Evolutionary conservation across 345 rosid species (phyloP), one percentile per base, ranked within the genome.

Genomic region (Camelina sativa): DNA sequence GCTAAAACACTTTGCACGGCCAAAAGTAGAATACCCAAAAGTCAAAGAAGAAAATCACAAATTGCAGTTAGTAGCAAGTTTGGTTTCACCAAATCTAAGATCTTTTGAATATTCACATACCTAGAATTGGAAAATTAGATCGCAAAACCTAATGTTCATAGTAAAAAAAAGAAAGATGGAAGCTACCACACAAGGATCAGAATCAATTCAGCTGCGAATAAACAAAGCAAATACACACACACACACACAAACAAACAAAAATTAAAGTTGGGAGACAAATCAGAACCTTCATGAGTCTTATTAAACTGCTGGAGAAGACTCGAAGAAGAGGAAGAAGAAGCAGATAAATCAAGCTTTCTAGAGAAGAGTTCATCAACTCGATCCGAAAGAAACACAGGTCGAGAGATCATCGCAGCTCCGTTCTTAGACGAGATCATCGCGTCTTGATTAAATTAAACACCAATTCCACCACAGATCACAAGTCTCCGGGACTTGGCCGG

Each of bases 361-460:
- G 72, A 75, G 43, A 72, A 73, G 15, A 65, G 75, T 20, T 83
- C 90, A 44, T 82, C 86, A 13, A 72, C 78, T 20, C 82, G 85
- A 82, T 78, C 90, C 73, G 82, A 69, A 15, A 66, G 75, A 9
- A 76, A 70, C 37, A 69, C 28, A 69, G 76, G 78, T 15, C 85
- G 76, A 73, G 82, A 74, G 65, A 75, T 66, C 81, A 72, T 65
- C 67, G 78, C 81, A 54, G 64, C 83, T 65, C 83, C 88, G 82
- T 71, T 85, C 72, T 84, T 87, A 71, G 85, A 73, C 73, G 86
- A 80, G 69, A 89, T 75, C 91, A 89, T 89, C 73, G 63, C 68
- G 77, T 65, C 79, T 28, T 54, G 32, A 54, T 9, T 41, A 3
- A 41, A 34, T 22, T 52, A 69, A 82, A 57, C 69, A 50, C 54